A percentile compares a stretch with the other conserved stretches of the same genome.
phyloP scores from a whole-genome alignment of 129 eudicot species.

The Ambrosia trifida region DNA sequence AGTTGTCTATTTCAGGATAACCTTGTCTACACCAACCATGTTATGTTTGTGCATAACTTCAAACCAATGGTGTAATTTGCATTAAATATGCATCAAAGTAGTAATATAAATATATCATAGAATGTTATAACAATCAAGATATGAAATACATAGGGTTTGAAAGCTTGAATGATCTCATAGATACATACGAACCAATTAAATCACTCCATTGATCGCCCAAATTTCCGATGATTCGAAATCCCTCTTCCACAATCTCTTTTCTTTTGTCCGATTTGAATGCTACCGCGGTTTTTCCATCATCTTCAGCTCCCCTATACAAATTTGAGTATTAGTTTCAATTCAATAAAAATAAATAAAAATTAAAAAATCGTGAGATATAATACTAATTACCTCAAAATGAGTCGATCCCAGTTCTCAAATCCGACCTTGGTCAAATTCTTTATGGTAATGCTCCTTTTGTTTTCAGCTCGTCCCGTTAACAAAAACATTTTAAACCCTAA shows the following conservation, averaged over 20 bases:
- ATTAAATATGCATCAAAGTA: no score
- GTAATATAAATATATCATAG: no score
- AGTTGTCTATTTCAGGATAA: no score
- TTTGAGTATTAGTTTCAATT: background rate
- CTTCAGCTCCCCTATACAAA: constrained; percentile 50
- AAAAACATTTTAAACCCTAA: constrained; percentile 69
- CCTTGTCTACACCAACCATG: no score
- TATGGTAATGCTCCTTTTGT: constrained; percentile 48
- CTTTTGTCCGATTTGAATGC: constrained; percentile 71
- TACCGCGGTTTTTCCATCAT: constrained; percentile 60
- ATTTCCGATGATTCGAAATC: constrained; percentile 67
- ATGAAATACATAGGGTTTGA: constrained; percentile 92
- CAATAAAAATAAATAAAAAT: background rate
- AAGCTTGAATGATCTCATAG: constrained; percentile 76
- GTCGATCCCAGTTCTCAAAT: constrained; percentile 74
- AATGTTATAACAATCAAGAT: constrained; percentile 26
- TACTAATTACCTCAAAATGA: constrained; percentile 69
- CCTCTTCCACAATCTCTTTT: constrained; percentile 62
- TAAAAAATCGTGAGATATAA: background rate
- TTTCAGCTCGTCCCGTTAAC: constrained; percentile 73
- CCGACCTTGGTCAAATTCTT: constrained; percentile 65
- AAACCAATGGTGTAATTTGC: no score
- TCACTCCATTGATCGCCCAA: constrained; percentile 98
- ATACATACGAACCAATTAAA: constrained; percentile 52
- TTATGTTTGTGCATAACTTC: no score